Evolutionary conservation across 371 early-diverging fungal genomes (phyloP), one percentile per base, ranked within the genome.

Genomic region (Lichtheimia corymbifera): DNA sequence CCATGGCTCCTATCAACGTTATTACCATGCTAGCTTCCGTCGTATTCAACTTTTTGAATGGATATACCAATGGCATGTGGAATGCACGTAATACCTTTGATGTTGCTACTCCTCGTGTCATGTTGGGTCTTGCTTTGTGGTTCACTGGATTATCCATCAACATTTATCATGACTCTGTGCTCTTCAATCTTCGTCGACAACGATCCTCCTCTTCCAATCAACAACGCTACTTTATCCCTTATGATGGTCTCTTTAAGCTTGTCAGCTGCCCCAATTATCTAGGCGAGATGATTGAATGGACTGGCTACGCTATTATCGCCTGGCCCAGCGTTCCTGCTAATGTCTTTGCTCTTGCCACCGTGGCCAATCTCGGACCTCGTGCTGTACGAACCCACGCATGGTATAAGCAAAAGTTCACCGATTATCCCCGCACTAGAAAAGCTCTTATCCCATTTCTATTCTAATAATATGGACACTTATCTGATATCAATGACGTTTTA

Each of bases 231-330:
- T 67, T 66, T 52, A 74, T 90, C 12, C 91, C 91, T 0, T 28
- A 60, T 14, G 86, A 85, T 30, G 83, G 80, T 0, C 61, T 87
- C 35, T 89, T 80, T 65, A 52, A 68, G 13, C 71, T 77, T 18
- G 71, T 90, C 24, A 81, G 86, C 35, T 86, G 88, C 61, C 88
- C 91, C 3, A 85, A 84, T 59, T 90, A 86, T 60, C 66, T 89
- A 20, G 73, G 82, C 52, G 91, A 90, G 57, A 30, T 70, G 0
- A 54, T 88, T 0, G 89, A 90, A 64, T 90, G 91, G 91, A 56
- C 58, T 1, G 91, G 91, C 1, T 88, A 64, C 69, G 80, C 85
- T 1, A 24, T 89, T 1, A 76, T 79, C 15, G 65, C 84, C 1
- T 71, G 57, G 27, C 66, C 69, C 6, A 76, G 71, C 30, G 14